phyloP scores from a whole-genome alignment of 2,329 filamentous ascomycete species.

The Alternaria panax region DNA sequence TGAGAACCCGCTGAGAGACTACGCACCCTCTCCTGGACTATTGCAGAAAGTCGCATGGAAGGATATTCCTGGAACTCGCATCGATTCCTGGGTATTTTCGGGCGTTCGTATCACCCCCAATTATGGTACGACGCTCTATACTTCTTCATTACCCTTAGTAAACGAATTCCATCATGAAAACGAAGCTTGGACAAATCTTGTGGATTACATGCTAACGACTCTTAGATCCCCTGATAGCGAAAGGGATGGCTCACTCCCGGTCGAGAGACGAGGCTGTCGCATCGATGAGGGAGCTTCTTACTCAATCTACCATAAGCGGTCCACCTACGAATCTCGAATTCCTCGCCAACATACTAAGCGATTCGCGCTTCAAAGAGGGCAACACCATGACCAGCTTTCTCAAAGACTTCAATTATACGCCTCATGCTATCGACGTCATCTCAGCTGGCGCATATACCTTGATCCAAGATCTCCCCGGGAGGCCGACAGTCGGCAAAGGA shows the following conservation, averaged over 20 bases:
- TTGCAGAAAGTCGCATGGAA: conserved; percentile 66
- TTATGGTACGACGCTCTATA: conserved; percentile 52
- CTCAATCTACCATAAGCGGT: conserved; percentile 58
- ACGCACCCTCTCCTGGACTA: conserved; percentile 65
- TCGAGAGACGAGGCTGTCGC: conserved; percentile 54
- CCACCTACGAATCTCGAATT: conserved; percentile 67
- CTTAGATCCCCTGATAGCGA: conserved; percentile 61
- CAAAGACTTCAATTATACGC: conserved; percentile 58
- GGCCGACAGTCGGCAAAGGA: conserved; percentile 64
- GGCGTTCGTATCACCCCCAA: conserved; percentile 65
- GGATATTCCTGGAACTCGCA: conserved; percentile 56
- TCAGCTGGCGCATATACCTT: conserved; percentile 65
- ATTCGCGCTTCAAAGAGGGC: conserved; percentile 57
- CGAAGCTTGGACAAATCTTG: neutral
- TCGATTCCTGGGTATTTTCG: conserved; percentile 70
- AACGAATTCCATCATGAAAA: neutral
- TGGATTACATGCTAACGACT: neutral
- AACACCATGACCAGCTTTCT: conserved; percentile 66
- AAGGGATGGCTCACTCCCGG: conserved; percentile 63
- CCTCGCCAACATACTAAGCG: conserved; percentile 58
- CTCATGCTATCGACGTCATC: conserved; percentile 63
- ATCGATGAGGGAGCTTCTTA: conserved; percentile 55
- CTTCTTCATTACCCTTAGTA: neutral
- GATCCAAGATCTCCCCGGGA: conserved; percentile 66
- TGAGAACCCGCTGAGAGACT: conserved; percentile 66